Evolutionary conservation across 2,329 filamentous ascomycete genomes (phyloP), one percentile per base, ranked within the genome.

Genomic region (Xylaria sp.): DNA sequence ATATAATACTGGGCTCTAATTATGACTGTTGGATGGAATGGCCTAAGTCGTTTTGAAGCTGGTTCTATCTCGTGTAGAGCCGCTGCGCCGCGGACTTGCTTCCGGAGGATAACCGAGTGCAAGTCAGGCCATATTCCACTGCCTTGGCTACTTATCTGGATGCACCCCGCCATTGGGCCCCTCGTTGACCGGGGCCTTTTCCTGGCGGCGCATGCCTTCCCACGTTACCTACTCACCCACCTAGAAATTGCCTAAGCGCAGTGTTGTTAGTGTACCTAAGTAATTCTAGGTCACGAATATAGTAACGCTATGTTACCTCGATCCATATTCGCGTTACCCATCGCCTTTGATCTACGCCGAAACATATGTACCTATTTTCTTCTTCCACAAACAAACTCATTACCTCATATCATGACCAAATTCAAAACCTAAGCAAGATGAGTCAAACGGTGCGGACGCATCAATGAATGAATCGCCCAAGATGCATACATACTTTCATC

Each of bases 121-220:
- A 42, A 45, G 32, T 58, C 62, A 54, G 39, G 65, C 62, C 53
- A 59, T 27, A 61, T 60, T 55, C 48, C 65, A 60, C 50, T 45
- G 39, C 59, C 55, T 55, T 51, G 64, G 59, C 47, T 47, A 21
- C 39, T 34, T 24, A 42, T 2, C 34, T n/a, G 21, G 58, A 65
- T 55, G 66, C 57, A 68, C 66, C 66, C 66, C 66, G 66, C 66
- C 56, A 65, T 68, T 65, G 24, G 2, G 56, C 65, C 65, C 56
- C 61, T 60, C 65, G 50, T 32, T 53, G 36, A 21, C 45, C 17
- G 8, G 47, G 66, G 61, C 9, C 4, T 8, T 47, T 24, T 11
- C 50, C 54, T 57, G 11, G 34, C 7, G 42, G 42, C 42, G 17
- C 42, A 8, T 47, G 17, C 42, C n/a, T 36, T 27, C 48, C 48